phyloP scores from a whole-genome alignment of 192 early-diverging fungal genomes.

The Powellomyces hirtus region DNA sequence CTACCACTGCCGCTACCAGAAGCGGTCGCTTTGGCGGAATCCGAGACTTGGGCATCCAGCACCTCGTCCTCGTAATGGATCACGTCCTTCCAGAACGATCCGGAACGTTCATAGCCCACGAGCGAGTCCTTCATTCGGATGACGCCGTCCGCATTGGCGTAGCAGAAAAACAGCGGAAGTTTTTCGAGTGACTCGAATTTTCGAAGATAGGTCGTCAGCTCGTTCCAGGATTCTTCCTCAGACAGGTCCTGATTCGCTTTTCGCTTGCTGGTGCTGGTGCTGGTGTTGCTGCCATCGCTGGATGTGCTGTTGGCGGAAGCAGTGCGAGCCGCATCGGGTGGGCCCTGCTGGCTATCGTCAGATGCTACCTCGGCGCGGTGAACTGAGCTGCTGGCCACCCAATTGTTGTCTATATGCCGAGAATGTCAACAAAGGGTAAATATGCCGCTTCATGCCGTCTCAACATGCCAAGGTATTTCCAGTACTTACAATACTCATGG shows the following conservation, averaged over 20 bases:
- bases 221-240: conserved; percentile 31
- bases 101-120: conserved; percentile 37
- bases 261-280: neutral
- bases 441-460: too few relatives aligned
- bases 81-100: conserved; percentile 41
- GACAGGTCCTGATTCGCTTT: neutral
- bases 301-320: neutral
- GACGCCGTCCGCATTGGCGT: conserved; percentile 46
- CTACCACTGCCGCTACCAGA: neutral
- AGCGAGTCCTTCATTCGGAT: conserved; percentile 37
- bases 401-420: conserved; percentile 31
- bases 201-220: conserved; percentile 40
- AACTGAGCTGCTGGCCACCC: conserved; percentile 31
- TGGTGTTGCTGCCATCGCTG: neutral
- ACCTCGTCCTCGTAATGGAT: conserved; percentile 31
- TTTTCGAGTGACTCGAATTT: conserved; percentile 41
- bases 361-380: conserved; percentile 35
- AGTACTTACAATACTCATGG: conserved; percentile 31
- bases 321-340: neutral
- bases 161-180: conserved; percentile 48
- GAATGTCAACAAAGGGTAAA: too few relatives aligned
- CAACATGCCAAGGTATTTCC: neutral
- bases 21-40: neutral
- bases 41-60: neutral
- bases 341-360: neutral